phyloP scores from a whole-genome alignment of 768 basidiomycete species.

The Phanerochaete sordida region DNA sequence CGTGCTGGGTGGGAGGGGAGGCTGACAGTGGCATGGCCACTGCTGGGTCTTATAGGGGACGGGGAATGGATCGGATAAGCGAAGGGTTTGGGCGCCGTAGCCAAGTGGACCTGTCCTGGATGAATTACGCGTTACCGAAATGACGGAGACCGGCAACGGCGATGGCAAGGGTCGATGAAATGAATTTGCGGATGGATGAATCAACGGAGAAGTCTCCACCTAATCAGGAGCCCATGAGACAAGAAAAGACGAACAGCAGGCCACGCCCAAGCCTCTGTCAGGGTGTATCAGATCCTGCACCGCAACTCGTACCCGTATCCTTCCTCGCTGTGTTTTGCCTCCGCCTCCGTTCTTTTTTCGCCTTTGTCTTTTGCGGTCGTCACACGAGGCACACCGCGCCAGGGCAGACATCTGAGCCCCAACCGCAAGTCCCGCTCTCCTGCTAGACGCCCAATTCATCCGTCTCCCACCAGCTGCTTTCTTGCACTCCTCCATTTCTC shows the following conservation, averaged over 20 bases:
- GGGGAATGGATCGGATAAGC: conserved; percentile 18
- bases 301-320: background rate
- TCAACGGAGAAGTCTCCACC: background rate
- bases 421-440: background rate
- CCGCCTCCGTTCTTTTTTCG: background rate
- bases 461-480: background rate
- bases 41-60: conserved; percentile 8
- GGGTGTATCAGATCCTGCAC: background rate
- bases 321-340: background rate
- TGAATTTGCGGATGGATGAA: conserved; percentile 9
- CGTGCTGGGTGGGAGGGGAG: background rate
- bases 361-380: background rate
- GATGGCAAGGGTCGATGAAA: conserved; percentile 8
- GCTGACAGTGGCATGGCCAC: background rate
- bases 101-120: background rate
- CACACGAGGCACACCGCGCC: background rate
- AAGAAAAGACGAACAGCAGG: background rate
- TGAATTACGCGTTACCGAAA: conserved; percentile 13
- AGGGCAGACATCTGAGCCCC: too few species aligned
- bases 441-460: background rate
- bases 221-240: background rate
- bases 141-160: conserved; percentile 13
- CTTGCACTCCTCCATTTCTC: background rate
- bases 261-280: too few species aligned
- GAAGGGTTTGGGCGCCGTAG: conserved; percentile 13